Percentiles rank a stretch among this genome's conserved stretches.
These are phyloP conservation scores for Nothopassalora personata DNA, from an alignment of 2,329 filamentous ascomycete genomes.

Conservation along the genomic window DNA sequence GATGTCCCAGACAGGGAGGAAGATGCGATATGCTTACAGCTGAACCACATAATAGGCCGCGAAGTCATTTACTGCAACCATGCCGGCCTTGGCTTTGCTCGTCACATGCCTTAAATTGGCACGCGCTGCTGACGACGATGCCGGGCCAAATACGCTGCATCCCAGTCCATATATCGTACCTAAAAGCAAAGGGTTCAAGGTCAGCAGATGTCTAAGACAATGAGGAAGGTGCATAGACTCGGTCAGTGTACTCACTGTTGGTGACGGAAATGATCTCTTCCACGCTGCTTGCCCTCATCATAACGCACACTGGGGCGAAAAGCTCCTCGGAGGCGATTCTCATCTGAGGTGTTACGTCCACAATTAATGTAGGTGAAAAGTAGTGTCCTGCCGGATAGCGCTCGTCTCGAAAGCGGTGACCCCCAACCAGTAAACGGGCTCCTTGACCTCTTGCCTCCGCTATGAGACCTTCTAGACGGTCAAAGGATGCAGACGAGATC, in stretches of 20 bases:
- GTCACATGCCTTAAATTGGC: conserved; percentile 61
- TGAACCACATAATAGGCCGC: conserved; percentile 86
- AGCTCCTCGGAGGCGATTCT: conserved; percentile 82
- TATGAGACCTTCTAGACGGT: conserved; percentile 70
- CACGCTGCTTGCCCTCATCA: conserved; percentile 68
- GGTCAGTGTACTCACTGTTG: conserved; percentile 46
- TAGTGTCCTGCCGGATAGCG: conserved; percentile 76
- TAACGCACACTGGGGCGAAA: conserved; percentile 83
- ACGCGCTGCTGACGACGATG: conserved; percentile 41
- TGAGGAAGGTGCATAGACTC: too few species aligned
- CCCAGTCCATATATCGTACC: conserved; percentile 75
- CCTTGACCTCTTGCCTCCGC: conserved; percentile 51
- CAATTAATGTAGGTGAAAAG: conserved; percentile 84
- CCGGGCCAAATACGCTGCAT: conserved; percentile 74
- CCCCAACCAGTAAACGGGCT: conserved; percentile 76
- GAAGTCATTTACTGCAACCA: conserved; percentile 96
- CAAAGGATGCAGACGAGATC: conserved; percentile 74
- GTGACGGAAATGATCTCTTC: conserved; percentile 67
- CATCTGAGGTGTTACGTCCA: conserved; percentile 84
- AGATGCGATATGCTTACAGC: conserved; percentile 38
- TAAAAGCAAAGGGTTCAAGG: too few species aligned
- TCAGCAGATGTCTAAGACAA: too few species aligned
- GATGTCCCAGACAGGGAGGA: too few species aligned
- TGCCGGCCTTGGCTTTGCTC: conserved; percentile 67
- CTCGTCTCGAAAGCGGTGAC: conserved; percentile 65